A percentile compares a stretch with the other conserved stretches of the same genome.
Conservation (phyloP, 495 filamentous ascomycete species). For the Chaetomidium leptoderma region DNA sequence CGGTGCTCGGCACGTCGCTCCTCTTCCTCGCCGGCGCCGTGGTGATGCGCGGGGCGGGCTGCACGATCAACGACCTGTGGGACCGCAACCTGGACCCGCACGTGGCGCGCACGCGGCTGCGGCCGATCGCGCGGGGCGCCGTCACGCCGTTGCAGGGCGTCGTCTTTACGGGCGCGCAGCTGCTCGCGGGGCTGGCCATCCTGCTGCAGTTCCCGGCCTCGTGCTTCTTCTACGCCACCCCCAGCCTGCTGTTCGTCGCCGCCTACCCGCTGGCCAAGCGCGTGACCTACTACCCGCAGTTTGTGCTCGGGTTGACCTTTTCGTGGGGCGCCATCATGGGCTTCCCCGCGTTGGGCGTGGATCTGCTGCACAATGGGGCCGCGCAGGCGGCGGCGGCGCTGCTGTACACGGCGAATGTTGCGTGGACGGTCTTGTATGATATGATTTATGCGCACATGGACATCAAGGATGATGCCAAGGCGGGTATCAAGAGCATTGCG, state of each 20-base stretch:
- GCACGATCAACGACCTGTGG: conserved; percentile 97
- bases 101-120: conserved; percentile 79
- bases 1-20: conserved; percentile 58
- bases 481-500: conserved; percentile 93
- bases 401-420: conserved; percentile 79
- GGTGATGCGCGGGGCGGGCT: conserved; percentile 97
- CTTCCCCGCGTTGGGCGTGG: conserved; percentile 85
- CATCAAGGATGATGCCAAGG: conserved; percentile 86
- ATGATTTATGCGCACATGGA: conserved; percentile 99
- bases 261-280: conserved; percentile 90
- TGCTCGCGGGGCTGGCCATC: conserved; percentile 73
- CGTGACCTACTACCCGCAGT: conserved; percentile 90
- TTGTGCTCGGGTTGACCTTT: conserved; percentile 87
- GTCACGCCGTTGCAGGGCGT: conserved; percentile 70
- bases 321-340: conserved; percentile 98
- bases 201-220: conserved; percentile 80
- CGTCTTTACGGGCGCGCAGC: conserved; percentile 75
- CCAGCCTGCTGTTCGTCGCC: conserved; percentile 74
- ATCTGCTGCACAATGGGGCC: conserved; percentile 61
- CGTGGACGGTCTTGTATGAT: conserved; percentile 95
- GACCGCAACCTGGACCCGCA: conserved; percentile 88
- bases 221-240: conserved; percentile 84
- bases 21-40: conserved; percentile 86
- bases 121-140: conserved; percentile 84
- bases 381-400: conserved; percentile 64